Conservation (phyloP, 202 grass and related monocot genomes). For the Panicum virgatum region DNA sequence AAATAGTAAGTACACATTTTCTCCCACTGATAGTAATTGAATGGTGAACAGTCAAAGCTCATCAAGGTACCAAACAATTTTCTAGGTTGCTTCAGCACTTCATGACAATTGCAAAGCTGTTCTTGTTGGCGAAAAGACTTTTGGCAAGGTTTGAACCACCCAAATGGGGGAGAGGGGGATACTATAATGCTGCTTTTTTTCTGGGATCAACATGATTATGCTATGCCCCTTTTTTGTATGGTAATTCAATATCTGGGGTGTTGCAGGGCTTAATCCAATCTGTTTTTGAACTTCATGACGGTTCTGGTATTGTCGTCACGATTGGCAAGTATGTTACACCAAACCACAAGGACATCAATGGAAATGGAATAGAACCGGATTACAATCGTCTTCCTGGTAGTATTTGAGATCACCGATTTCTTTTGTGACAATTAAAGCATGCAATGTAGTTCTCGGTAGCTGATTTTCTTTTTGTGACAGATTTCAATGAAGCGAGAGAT, state of each 20-base stretch:
- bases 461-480: constrained; percentile 48
- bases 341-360: constrained; percentile 89
- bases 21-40: neutral
- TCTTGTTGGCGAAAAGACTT: constrained; percentile 87
- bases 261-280: constrained; percentile 93
- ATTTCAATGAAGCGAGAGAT: constrained; percentile 71
- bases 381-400: constrained; percentile 72
- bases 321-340: constrained; percentile 96
- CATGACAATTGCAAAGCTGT: constrained; percentile 99
- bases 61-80: constrained; percentile 19
- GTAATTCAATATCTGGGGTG: constrained; percentile 26
- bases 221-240: neutral
- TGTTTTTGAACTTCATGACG: constrained; percentile 97
- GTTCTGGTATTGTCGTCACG: constrained; percentile 89
- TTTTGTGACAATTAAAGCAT: constrained; percentile 12
- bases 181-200: neutral
- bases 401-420: constrained; percentile 3
- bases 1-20: constrained; percentile 78
- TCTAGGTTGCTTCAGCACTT: constrained; percentile 92
- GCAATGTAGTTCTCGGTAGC: neutral
- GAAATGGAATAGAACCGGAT: constrained; percentile 94
- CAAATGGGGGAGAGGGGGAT: neutral
- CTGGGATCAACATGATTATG: constrained; percentile 20
- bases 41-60: constrained; percentile 8
- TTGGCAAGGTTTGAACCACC: constrained; percentile 77